phyloP scores from a whole-genome alignment of 2,329 filamentous ascomycete genomes.

The Diplodia sapinea region DNA sequence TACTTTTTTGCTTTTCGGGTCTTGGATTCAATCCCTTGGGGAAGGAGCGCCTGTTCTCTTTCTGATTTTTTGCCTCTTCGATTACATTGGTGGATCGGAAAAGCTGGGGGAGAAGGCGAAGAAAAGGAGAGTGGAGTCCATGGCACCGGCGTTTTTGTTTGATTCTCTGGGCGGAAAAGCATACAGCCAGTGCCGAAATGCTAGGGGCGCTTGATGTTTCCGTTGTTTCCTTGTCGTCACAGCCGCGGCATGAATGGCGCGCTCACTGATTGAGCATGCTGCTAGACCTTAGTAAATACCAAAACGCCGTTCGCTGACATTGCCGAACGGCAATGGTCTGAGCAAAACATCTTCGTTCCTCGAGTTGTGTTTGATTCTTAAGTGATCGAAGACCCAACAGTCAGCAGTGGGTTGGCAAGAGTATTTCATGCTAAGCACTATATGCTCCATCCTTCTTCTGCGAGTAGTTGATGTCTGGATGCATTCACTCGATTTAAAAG shows the following conservation, averaged over 20 bases:
- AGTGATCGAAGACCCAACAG: too few species aligned
- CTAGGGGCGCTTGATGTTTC: conserved; percentile 34
- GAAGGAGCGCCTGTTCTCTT: not conserved
- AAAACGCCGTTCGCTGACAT: not conserved
- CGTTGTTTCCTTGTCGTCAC: conserved; percentile 36
- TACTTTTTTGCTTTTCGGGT: conserved; percentile 10
- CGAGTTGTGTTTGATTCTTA: not conserved
- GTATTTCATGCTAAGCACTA: too few species aligned
- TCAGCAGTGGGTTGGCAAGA: too few species aligned
- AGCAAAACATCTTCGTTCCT: not conserved
- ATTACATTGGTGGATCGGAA: not conserved
- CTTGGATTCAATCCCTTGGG: conserved; percentile 24
- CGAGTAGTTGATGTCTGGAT: too few species aligned
- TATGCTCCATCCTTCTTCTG: too few species aligned
- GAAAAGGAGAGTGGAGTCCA: conserved; percentile 1
- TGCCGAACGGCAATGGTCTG: conserved; percentile 10
- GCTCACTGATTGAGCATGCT: conserved; percentile 1
- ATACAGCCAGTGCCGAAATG: conserved; percentile 13
- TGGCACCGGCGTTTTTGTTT: conserved; percentile 25
- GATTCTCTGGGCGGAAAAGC: conserved; percentile 15
- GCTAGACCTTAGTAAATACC: conserved; percentile 16
- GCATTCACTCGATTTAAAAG: too few species aligned
- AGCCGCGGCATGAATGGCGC: conserved; percentile 33
- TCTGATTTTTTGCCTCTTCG: not conserved
- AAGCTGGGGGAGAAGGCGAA: not conserved